Evolutionary conservation across 1,139 yeast species (phyloP).

Genomic region (Taphrina populina): DNA sequence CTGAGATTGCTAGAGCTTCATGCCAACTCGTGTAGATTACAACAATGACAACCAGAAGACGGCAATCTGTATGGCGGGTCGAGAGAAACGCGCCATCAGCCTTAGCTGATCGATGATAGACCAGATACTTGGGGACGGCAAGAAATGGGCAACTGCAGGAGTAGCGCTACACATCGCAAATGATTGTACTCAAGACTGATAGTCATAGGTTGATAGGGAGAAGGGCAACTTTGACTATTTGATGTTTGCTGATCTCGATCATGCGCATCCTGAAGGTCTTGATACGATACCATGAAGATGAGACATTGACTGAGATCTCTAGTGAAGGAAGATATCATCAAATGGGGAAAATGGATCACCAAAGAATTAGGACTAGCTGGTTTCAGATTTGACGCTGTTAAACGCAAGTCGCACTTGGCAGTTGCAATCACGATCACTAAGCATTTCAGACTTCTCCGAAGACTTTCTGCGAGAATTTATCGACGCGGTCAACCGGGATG

Average conservation of each 20-base stretch:
- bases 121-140: slow-evolving; percentile 38
- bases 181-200: neutral
- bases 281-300: neutral
- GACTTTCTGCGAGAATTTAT: slow-evolving; percentile 38
- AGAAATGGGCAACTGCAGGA: slow-evolving; percentile 37
- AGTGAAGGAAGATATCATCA: slow-evolving; percentile 37
- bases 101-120: slow-evolving; percentile 14
- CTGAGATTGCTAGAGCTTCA: neutral
- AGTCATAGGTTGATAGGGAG: slow-evolving; percentile 35
- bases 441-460: slow-evolving; percentile 36
- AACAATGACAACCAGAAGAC: slow-evolving; percentile 37
- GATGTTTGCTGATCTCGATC: slow-evolving; percentile 40
- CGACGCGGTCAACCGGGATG: slow-evolving; percentile 30
- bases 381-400: slow-evolving; percentile 30
- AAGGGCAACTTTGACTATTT: slow-evolving; percentile 39
- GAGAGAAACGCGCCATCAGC: too few relatives aligned
- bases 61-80: slow-evolving; percentile 36
- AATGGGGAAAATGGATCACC: slow-evolving; percentile 39
- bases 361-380: slow-evolving; percentile 32
- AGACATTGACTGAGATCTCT: neutral
- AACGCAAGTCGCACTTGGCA: neutral
- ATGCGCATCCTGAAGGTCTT: slow-evolving; percentile 38
- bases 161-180: neutral
- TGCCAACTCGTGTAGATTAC: slow-evolving; percentile 35
- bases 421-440: neutral